Base-by-base conservation (phyloP, 75 land plant genomes). In the Gnetum montanum region DNA sequence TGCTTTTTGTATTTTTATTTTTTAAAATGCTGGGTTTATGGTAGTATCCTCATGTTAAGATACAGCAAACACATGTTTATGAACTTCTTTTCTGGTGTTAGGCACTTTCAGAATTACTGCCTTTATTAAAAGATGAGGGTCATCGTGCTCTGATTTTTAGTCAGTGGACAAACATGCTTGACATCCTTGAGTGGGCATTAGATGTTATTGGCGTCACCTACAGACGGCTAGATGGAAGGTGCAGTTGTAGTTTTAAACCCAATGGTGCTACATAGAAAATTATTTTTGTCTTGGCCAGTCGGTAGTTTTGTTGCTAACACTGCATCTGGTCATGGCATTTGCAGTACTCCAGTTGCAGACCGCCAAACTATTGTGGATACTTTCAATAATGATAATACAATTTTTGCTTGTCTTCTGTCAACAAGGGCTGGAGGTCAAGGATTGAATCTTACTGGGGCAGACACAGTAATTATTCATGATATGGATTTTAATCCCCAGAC, bases 401-500 rank as follows among this genome's bases (percentile, higher is more conserved):
- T 95, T 24, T 95, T 90, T 79, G 99, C 88, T 31, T 95, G 97
- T 63, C 62, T 95, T 61, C 82, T 95, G 23, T 95, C 99, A 31
- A 95, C 99, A 15, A 77, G 99, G 61, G 99, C 99, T 50, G 99
- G 99, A 52, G 99, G 99, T 6, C 99, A 95, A 64, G 99, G 99
- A 7, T 64, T 95, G 40, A 95, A 95, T 57, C 68, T 95, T 54
- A 81, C 68, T 36, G 99, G 99, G 36, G 99, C 99, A 49, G 99
- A 95, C 59, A 95, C 99, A 20, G 99, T 95, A 8, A 79, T 90
- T 28, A 95, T 95, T 8, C 99, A 95, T 68, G 99, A 95, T 61
- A 81, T 95, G 84, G 99, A 95, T 76, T 95, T 95, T 68, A 95
- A 95, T 51, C 99, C 99, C n/a, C 99, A 95, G 53, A 86, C 90